Conservation (phyloP, 768 basidiomycete species). For the Pleurotus platypus region DNA sequence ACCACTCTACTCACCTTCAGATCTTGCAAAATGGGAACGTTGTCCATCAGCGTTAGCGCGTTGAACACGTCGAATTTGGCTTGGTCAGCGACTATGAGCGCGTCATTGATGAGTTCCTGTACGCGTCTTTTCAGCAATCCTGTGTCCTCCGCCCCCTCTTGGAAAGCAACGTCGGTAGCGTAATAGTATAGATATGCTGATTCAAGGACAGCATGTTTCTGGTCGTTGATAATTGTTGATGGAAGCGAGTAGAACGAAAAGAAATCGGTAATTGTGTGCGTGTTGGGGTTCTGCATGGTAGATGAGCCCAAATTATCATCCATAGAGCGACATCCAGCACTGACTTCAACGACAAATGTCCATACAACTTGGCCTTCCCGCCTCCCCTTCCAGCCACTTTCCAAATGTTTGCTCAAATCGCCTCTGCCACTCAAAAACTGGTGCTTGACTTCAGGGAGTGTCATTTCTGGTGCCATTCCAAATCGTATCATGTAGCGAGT, state of each 20-base stretch:
- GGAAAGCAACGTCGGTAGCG: slow-evolving; percentile 74
- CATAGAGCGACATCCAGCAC: slow-evolving; percentile 11
- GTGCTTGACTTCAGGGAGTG: slow-evolving; percentile 77
- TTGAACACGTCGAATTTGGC: slow-evolving; percentile 97
- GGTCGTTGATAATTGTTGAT: slow-evolving; percentile 81
- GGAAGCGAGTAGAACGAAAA: slow-evolving; percentile 97
- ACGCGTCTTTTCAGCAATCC: slow-evolving; percentile 67
- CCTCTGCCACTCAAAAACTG: slow-evolving; percentile 87
- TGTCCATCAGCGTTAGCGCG: slow-evolving; percentile 93
- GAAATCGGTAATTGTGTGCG: slow-evolving; percentile 87
- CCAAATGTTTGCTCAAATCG: slow-evolving; percentile 45
- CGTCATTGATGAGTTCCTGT: slow-evolving; percentile 70
- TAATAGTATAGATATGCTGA: slow-evolving; percentile 98
- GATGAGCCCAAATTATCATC: background rate
- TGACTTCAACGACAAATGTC: slow-evolving; percentile 93
- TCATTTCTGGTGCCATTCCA: slow-evolving; percentile 74
- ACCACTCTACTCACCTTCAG: slow-evolving; percentile 61
- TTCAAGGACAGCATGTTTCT: slow-evolving; percentile 72
- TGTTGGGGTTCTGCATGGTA: slow-evolving; percentile 66
- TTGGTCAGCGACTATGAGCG: slow-evolving; percentile 74
- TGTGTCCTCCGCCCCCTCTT: slow-evolving; percentile 57
- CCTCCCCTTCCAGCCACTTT: slow-evolving; percentile 42
- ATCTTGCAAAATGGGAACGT: slow-evolving; percentile 74
- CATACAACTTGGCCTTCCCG: slow-evolving; percentile 82
- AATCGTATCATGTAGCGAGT: slow-evolving; percentile 81